These are phyloP conservation scores for Volvox carteri DNA, from an alignment of 163 green algal species.

Conservation along the genomic window DNA sequence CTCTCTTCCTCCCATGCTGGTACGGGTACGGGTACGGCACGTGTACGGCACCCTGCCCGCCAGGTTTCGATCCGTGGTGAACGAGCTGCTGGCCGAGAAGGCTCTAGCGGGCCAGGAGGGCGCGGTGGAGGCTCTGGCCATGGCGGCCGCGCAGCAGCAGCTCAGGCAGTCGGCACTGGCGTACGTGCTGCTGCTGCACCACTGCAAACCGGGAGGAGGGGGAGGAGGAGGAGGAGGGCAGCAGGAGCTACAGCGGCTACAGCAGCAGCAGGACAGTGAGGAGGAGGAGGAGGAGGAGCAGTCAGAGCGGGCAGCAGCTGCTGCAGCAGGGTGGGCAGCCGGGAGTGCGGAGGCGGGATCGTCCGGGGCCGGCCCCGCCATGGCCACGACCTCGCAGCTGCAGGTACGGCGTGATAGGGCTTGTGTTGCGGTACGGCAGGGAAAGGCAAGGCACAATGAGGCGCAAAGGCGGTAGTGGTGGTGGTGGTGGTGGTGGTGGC, in stretches of 20 bases:
- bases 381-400: slow-evolving; percentile 31
- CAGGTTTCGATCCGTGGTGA: slow-evolving; percentile 56
- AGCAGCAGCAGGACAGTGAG: background rate
- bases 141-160: slow-evolving; percentile 52
- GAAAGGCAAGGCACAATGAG: background rate
- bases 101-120: slow-evolving; percentile 53
- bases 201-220: background rate
- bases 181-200: slow-evolving; percentile 61
- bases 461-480: too few species aligned
- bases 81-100: slow-evolving; percentile 52
- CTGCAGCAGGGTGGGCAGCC: background rate
- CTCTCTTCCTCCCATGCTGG: too few species aligned
- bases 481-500: background rate
- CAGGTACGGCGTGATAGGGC: background rate
- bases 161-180: slow-evolving; percentile 66
- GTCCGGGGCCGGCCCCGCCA: background rate
- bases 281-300: background rate
- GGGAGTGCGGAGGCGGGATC: background rate
- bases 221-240: background rate
- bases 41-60: too few species aligned
- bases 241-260: background rate
- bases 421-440: too few species aligned
- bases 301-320: background rate
- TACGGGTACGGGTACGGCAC: too few species aligned
- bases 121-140: slow-evolving; percentile 52